A percentile compares a stretch with the other conserved stretches of the same genome.
These are phyloP conservation scores for Nigrograna mackinnonii DNA, from an alignment of 2,329 filamentous ascomycete genomes.

Conservation along the genomic window DNA sequence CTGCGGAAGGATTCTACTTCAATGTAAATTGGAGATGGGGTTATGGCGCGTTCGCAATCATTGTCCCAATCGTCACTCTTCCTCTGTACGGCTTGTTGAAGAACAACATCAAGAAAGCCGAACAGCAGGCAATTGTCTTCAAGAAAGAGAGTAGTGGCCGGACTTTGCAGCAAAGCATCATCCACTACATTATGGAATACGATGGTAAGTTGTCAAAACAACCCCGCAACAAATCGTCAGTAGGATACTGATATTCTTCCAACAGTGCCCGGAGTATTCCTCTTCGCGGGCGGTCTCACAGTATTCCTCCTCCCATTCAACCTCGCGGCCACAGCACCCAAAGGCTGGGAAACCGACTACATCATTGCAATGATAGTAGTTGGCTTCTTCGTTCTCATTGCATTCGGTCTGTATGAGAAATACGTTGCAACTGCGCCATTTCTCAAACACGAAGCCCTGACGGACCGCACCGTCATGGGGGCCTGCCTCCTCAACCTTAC, in stretches of 20 bases:
- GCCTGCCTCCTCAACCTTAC: slow-evolving; percentile 60
- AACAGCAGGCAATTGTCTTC: slow-evolving; percentile 55
- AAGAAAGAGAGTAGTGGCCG: slow-evolving; percentile 48
- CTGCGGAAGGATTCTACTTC: slow-evolving; percentile 49
- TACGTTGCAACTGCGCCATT: slow-evolving; percentile 52
- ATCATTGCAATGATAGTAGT: slow-evolving; percentile 55
- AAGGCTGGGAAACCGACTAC: slow-evolving; percentile 56
- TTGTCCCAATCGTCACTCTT: slow-evolving; percentile 61
- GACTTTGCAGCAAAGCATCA: slow-evolving; percentile 45
- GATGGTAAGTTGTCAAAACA: slow-evolving; percentile 46
- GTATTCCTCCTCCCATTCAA: slow-evolving; percentile 56
- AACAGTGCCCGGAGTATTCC: slow-evolving; percentile 51
- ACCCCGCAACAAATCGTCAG: not conserved
- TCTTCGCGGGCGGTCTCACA: slow-evolving; percentile 49
- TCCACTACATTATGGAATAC: slow-evolving; percentile 43
- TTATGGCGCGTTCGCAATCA: slow-evolving; percentile 67
- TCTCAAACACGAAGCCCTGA: slow-evolving; percentile 61
- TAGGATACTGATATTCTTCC: not conserved
- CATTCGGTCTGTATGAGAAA: slow-evolving; percentile 58
- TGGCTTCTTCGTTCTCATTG: slow-evolving; percentile 51
- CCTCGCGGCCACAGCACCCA: slow-evolving; percentile 53
- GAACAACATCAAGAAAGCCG: slow-evolving; percentile 56
- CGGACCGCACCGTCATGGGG: slow-evolving; percentile 64
- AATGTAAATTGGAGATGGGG: slow-evolving; percentile 57
- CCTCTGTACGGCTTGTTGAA: slow-evolving; percentile 61